Conservation (phyloP, 2,329 filamentous ascomycete genomes). For the Colletotrichum gloeosporioides region DNA sequence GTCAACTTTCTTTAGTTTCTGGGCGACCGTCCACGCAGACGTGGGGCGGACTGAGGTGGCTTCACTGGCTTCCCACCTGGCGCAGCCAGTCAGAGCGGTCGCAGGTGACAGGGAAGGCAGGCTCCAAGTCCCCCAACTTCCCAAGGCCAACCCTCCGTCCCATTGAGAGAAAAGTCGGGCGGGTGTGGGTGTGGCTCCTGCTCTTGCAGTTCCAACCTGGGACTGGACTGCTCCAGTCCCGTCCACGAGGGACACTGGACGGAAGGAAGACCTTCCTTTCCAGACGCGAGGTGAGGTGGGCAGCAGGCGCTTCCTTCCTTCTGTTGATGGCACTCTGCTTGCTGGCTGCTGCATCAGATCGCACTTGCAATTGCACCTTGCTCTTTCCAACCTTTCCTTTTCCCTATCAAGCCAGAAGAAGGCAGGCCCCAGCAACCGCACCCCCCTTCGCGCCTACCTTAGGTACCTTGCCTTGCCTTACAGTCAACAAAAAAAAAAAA, state of each 20-base stretch:
- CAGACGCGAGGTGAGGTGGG: background rate
- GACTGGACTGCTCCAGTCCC: background rate
- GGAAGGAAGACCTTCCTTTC: background rate
- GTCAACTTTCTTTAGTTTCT: background rate
- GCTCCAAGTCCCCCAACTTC: background rate
- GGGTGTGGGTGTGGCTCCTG: background rate
- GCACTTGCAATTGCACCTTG: background rate
- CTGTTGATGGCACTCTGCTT: background rate
- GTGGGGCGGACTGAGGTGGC: background rate
- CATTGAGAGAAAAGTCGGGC: constrained; percentile 8
- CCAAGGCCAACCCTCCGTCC: background rate
- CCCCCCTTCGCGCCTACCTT: background rate
- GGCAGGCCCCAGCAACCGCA: background rate
- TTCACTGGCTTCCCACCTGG: background rate
- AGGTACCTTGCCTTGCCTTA: background rate
- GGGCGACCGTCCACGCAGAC: background rate
- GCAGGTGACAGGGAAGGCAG: background rate
- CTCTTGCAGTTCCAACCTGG: background rate
- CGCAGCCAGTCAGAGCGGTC: constrained; percentile 2
- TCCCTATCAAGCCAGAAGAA: background rate
- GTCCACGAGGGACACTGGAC: background rate
- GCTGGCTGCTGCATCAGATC: background rate
- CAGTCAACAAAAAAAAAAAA: too few relatives aligned
- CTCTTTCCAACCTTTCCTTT: background rate
- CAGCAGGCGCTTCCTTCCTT: background rate